These are phyloP conservation scores for Penicillium coprophilum DNA, from an alignment of 495 filamentous ascomycete species.

Conservation along the genomic window DNA sequence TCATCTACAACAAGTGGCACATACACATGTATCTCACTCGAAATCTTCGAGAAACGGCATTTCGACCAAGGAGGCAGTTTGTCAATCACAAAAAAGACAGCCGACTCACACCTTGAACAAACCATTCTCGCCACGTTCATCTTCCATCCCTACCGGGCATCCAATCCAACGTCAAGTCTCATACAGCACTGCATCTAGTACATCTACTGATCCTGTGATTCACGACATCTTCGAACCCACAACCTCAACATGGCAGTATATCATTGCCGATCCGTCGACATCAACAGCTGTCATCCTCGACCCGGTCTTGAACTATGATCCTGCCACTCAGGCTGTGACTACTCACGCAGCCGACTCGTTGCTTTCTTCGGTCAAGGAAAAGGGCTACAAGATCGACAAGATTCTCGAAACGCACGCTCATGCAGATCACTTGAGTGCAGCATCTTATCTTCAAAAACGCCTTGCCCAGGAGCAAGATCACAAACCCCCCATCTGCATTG, in stretches of 20 bases:
- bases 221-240: slow-evolving; percentile 43
- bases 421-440: slow-evolving; percentile 61
- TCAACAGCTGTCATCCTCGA: slow-evolving; percentile 55
- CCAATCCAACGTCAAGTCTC: neutral
- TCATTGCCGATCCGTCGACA: slow-evolving; percentile 55
- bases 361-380: slow-evolving; percentile 37
- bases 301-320: slow-evolving; percentile 59
- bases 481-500: slow-evolving; percentile 50
- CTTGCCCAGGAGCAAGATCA: slow-evolving; percentile 30
- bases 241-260: slow-evolving; percentile 61
- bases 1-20: neutral
- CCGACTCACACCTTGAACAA: neutral
- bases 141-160: neutral
- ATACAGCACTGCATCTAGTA: slow-evolving; percentile 13
- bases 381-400: slow-evolving; percentile 46
- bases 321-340: slow-evolving; percentile 41
- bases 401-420: slow-evolving; percentile 64
- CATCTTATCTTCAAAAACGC: slow-evolving; percentile 51
- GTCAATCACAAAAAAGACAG: neutral
- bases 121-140: neutral
- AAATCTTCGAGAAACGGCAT: neutral
- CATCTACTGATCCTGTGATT: slow-evolving; percentile 34
- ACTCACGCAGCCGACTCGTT: slow-evolving; percentile 52
- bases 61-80: neutral
- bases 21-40: neutral